phyloP scores from a whole-genome alignment of 441 rosid genomes.

The Syzygium malaccense region DNA sequence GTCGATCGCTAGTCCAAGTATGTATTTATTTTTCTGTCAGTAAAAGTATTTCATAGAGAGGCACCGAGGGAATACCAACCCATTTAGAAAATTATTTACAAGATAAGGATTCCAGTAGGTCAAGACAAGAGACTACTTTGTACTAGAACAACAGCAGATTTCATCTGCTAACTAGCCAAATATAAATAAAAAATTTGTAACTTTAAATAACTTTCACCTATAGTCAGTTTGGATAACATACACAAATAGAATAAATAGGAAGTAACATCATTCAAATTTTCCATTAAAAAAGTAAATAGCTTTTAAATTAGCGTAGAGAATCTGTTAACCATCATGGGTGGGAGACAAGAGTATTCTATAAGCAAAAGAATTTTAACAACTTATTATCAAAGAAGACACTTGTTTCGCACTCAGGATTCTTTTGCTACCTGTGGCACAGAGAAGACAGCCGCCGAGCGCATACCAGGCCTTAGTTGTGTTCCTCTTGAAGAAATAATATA shows the following conservation, averaged over 20 bases:
- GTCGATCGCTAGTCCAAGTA: neutral
- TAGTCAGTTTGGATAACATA: neutral
- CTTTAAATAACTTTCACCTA: neutral
- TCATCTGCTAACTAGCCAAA: neutral
- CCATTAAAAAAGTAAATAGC: neutral
- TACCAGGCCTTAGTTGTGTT: conserved; percentile 83
- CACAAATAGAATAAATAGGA: neutral
- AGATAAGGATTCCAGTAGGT: neutral
- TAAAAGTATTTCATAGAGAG: neutral
- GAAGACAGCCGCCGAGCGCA: conserved; percentile 96
- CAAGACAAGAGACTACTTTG: neutral
- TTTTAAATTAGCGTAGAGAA: neutral
- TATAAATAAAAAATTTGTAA: neutral
- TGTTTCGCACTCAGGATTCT: neutral
- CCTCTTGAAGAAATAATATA: conserved; percentile 82
- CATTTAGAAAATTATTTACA: neutral
- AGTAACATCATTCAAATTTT: neutral
- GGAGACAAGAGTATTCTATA: neutral
- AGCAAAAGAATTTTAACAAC: neutral
- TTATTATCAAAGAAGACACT: neutral
- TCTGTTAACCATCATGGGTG: neutral
- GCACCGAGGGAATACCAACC: neutral
- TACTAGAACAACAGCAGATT: neutral
- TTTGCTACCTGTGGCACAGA: conserved; percentile 84
- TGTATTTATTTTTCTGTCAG: neutral